These are phyloP conservation scores for Rostrohypoxylon terebratum DNA, from an alignment of 495 filamentous ascomycete genomes.

Conservation along the genomic window DNA sequence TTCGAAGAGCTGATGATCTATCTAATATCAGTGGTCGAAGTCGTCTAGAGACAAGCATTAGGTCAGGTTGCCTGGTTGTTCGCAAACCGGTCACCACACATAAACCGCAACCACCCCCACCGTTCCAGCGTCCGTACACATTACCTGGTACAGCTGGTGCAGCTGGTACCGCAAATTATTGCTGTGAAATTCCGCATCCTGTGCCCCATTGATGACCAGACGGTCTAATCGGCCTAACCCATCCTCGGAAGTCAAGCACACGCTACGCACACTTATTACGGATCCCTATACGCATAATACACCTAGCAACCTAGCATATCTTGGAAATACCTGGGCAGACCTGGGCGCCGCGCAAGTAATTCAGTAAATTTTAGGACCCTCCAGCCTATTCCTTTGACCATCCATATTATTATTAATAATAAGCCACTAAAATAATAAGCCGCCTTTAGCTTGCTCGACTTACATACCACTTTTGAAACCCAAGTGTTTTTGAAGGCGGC, in stretches of 20 bases:
- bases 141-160: not conserved
- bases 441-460: constrained; percentile 15
- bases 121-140: not conserved
- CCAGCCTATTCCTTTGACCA: constrained; percentile 15
- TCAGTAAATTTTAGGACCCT: constrained; percentile 1
- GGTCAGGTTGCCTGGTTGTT: not conserved
- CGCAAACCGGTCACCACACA: constrained; percentile 2
- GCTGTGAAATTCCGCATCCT: constrained; percentile 24
- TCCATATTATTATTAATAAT: constrained; percentile 30
- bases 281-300: not conserved
- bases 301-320: no score
- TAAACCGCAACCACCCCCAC: not conserved
- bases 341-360: not conserved
- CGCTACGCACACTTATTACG: constrained; percentile 15
- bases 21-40: constrained; percentile 25
- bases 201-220: constrained; percentile 12
- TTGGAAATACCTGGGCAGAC: not conserved
- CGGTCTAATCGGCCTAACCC: constrained; percentile 33
- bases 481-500: constrained; percentile 29
- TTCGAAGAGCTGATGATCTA: constrained; percentile 17
- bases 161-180: constrained; percentile 2
- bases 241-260: constrained; percentile 14
- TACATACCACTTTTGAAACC: constrained; percentile 8
- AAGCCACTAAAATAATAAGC: constrained; percentile 32
- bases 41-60: not conserved